These are phyloP conservation scores for Laguncularia racemosa DNA, from an alignment of 345 rosid genomes.

Conservation along the genomic window DNA sequence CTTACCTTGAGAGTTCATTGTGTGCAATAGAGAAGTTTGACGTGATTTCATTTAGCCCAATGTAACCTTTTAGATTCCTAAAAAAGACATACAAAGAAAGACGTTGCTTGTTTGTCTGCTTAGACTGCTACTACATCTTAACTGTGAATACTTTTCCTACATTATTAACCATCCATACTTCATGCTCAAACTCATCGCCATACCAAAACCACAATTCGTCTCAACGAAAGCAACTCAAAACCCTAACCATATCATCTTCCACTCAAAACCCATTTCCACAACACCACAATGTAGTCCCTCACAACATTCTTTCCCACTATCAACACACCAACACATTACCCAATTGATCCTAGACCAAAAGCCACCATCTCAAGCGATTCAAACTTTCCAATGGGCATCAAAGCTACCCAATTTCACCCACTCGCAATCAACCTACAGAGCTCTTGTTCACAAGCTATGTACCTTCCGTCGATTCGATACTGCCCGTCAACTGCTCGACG, in stretches of 20 bases:
- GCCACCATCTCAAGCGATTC: constrained; percentile 45
- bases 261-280: constrained; percentile 10
- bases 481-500: constrained; percentile 74
- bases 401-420: constrained; percentile 52
- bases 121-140: too few species aligned
- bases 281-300: constrained; percentile 4
- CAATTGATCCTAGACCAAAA: constrained; percentile 70
- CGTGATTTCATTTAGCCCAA: too few species aligned
- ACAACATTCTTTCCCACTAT: constrained; percentile 17
- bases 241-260: constrained; percentile 5
- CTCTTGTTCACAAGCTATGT: constrained; percentile 53
- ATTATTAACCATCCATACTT: background rate
- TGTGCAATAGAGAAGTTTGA: too few species aligned
- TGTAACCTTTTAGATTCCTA: too few species aligned
- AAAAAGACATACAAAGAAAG: too few species aligned
- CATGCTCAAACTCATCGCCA: constrained; percentile 8
- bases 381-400: constrained; percentile 78
- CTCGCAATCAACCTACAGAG: constrained; percentile 76
- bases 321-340: constrained; percentile 52
- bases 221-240: background rate
- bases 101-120: too few species aligned
- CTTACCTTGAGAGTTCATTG: too few species aligned
- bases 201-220: background rate
- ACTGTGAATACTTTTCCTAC: too few species aligned
- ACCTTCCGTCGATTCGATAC: constrained; percentile 50